Percentiles rank a stretch among this genome's conserved stretches.
phyloP scores from a whole-genome alignment of 371 early-diverging fungal species.

The Rhizopus arrhizus region DNA sequence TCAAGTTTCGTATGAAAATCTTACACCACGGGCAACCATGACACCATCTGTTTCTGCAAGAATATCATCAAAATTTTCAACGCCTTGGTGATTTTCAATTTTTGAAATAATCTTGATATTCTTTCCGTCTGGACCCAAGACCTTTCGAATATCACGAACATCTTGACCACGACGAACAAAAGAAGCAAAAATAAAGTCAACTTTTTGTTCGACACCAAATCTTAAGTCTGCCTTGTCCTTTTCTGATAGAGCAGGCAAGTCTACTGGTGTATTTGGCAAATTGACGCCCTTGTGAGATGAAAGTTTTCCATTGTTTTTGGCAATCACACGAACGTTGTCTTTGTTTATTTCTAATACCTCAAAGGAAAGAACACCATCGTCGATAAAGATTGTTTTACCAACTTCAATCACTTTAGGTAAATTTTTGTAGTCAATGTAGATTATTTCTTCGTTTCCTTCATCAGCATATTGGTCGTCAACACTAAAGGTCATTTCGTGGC shows the following conservation, averaged over 20 bases:
- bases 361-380: slow-evolving; percentile 86
- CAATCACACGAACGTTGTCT: slow-evolving; percentile 70
- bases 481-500: slow-evolving; percentile 86
- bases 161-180: slow-evolving; percentile 94
- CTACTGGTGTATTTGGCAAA: slow-evolving; percentile 82
- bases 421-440: slow-evolving; percentile 90
- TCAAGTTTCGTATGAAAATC: not conserved
- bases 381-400: slow-evolving; percentile 86
- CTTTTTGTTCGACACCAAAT: slow-evolving; percentile 93
- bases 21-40: slow-evolving; percentile 97
- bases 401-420: slow-evolving; percentile 78
- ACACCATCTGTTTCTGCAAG: slow-evolving; percentile 94
- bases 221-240: slow-evolving; percentile 91
- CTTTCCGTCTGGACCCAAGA: slow-evolving; percentile 78
- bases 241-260: slow-evolving; percentile 91
- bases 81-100: slow-evolving; percentile 96
- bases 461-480: slow-evolving; percentile 71
- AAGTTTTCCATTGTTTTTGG: slow-evolving; percentile 77
- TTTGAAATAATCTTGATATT: slow-evolving; percentile 94
- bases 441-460: slow-evolving; percentile 68
- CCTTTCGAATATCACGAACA: slow-evolving; percentile 78
- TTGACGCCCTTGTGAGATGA: slow-evolving; percentile 88
- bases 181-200: slow-evolving; percentile 97
- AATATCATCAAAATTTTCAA: slow-evolving; percentile 97
- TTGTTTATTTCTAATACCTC: slow-evolving; percentile 70